Evolutionary conservation across 208 protist species (phyloP).

Genomic region (Hexamita inflata): DNA sequence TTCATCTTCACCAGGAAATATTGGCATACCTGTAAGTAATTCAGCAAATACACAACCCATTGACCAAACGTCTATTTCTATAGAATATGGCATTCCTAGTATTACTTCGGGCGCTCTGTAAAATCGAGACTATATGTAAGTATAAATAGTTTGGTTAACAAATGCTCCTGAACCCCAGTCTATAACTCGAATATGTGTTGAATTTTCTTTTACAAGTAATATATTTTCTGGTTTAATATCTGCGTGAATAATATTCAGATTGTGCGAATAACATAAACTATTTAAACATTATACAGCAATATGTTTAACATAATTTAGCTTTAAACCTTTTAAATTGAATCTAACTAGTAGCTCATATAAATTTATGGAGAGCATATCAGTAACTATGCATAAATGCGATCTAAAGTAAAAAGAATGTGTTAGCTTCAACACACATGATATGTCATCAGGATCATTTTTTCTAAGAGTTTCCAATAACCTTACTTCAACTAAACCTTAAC

Average conservation of each 20-base stretch:
- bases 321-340: slow-evolving; percentile 57
- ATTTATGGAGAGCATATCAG: slow-evolving; percentile 66
- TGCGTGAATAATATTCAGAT: slow-evolving; percentile 46
- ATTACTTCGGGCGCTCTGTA: slow-evolving; percentile 81
- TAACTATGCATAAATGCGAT: slow-evolving; percentile 53
- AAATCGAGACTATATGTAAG: slow-evolving; percentile 75
- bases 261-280: slow-evolving; percentile 19
- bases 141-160: slow-evolving; percentile 59
- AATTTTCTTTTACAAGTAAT: slow-evolving; percentile 57
- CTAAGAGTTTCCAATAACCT: slow-evolving; percentile 33
- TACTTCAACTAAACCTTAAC: slow-evolving; percentile 41
- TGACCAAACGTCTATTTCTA: slow-evolving; percentile 89
- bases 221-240: slow-evolving; percentile 63
- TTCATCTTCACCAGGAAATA: slow-evolving; percentile 82
- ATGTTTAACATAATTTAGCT: slow-evolving; percentile 45
- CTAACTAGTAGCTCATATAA: slow-evolving; percentile 67
- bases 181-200: slow-evolving; percentile 80
- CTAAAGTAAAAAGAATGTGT: slow-evolving; percentile 38
- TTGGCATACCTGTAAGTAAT: slow-evolving; percentile 80
- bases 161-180: slow-evolving; percentile 91
- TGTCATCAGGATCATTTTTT: slow-evolving; percentile 3
- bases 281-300: slow-evolving; percentile 45
- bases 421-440: slow-evolving; percentile 28
- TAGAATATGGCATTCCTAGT: slow-evolving; percentile 68
- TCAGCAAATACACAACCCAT: slow-evolving; percentile 92